Evolutionary conservation across 257 asterid species (phyloP), one percentile per base, ranked within the genome.

Genomic region (Solanum sitiens): DNA sequence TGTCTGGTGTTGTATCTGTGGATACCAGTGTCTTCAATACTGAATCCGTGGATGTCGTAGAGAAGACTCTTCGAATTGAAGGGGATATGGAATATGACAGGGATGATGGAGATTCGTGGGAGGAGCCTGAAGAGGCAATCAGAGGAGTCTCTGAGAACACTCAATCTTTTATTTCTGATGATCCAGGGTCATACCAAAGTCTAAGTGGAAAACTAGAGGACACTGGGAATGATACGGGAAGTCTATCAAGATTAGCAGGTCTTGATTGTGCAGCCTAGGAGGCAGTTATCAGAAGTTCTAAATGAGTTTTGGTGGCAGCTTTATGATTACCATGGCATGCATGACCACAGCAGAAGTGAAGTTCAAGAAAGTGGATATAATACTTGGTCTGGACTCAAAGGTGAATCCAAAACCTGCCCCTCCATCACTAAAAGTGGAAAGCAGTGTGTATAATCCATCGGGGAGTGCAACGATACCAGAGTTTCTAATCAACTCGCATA

Each of bases 231-330:
- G 98, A 98, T 27, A 83, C 96, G 1, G 98, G 98, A 85, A 96
- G 99, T 79, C 96, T 96, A 45, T 97, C 99, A 6, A 93, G 98
- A 89, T 84, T 95, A 88, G 98, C 93, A 53, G 99, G 99, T 83
- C 93, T 97, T 85, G 99, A 99, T 33, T 98, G 99, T 83, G 95
- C 99, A 50, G 99, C 95, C 33, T 42, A 93, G 99, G 93, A 96
- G 98, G 80, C 98, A 96, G 87, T 86, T 97, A 71, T 90, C 98
- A 75, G 84, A 86, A 15, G 85, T 89, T 87, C 98, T 96, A 67
- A 96, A 93, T 87, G 99, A 96, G 68, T 97, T 97, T 87, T 96
- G 99, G 99, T 98, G 98, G 63, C 99, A 95, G 91, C 89, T 97
- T 88, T 97, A 94, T 89, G 97, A n/a, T n/a, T n/a, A n/a, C n/a